phyloP scores from a whole-genome alignment of 164 flowering plant genomes.

The Annona cherimola region DNA sequence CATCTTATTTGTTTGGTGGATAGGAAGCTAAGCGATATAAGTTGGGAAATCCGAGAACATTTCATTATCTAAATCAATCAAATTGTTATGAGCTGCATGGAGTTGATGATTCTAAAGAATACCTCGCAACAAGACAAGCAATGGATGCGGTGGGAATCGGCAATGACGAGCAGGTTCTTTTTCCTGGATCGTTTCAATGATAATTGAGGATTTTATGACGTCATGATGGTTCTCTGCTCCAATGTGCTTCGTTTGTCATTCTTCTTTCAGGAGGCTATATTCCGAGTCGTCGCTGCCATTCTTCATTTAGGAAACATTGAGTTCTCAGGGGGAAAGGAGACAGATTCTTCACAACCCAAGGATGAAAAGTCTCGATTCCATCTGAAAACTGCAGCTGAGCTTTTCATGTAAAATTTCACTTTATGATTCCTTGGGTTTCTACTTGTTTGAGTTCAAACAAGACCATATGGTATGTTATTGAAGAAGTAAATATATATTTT shows the following conservation, averaged over 20 bases:
- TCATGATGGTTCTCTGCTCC: too few relatives aligned
- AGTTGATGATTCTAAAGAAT: slow-evolving; percentile 69
- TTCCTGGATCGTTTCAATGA: too few relatives aligned
- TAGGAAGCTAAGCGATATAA: slow-evolving; percentile 67
- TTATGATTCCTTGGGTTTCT: not conserved
- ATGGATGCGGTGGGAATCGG: slow-evolving; percentile 83
- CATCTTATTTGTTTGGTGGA: too few relatives aligned
- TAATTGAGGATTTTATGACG: too few relatives aligned
- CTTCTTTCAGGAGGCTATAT: too few relatives aligned
- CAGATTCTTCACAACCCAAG: slow-evolving; percentile 77
- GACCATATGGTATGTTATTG: not conserved
- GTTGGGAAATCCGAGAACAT: slow-evolving; percentile 62
- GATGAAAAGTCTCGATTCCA: slow-evolving; percentile 71
- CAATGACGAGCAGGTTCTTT: slow-evolving; percentile 61
- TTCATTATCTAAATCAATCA: slow-evolving; percentile 84
- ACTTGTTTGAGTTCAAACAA: not conserved
- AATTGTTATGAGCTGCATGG: slow-evolving; percentile 71
- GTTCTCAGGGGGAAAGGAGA: slow-evolving; percentile 61
- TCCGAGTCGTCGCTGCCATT: slow-evolving; percentile 74
- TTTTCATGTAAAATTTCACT: slow-evolving; percentile 47
- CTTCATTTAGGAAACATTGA: slow-evolving; percentile 86
- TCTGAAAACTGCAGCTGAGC: slow-evolving; percentile 76
- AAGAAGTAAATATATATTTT: not conserved
- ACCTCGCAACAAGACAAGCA: slow-evolving; percentile 71
- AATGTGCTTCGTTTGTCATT: too few relatives aligned